Evolutionary conservation across 2,329 filamentous ascomycete genomes (phyloP), one percentile per base, ranked within the genome.

Genomic region (Aquanectria penicillioides): DNA sequence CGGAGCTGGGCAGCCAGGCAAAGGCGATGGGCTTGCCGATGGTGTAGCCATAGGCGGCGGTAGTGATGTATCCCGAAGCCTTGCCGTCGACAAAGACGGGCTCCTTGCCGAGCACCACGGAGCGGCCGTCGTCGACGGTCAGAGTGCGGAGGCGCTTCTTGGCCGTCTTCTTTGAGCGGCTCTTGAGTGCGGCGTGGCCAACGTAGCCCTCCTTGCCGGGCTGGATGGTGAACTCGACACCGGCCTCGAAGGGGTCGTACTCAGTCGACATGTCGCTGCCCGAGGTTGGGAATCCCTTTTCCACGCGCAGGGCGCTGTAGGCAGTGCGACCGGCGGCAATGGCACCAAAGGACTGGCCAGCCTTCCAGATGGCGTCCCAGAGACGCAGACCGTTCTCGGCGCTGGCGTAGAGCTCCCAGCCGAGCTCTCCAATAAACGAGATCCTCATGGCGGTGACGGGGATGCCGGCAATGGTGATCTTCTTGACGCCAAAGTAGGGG

Each of bases 381-480:
- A 89, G 74, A 2, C 79, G 75, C 11, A 80, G 79, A 1, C 86
- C 86, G 34, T 83, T 80, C 22, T 89, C 86, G 1, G 86, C 83
- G 28, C 78, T 86, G 1, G 86, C 80, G 58, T 87, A 84, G 17
- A 89, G 80, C 67, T 89, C 86, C 85, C 85, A 89, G 2, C 87
- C 86, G 0, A 78, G 73, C 63, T 89, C 86, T 6, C 87, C 86
- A 4, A 89, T 83, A 47, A 84, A 86, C 0, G 86, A 89, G 31
- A 86, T 77, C 3, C 84, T 78, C 65, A 87, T 80, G 0, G 78
- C 79, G 0, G 77, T 82, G 3, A 87, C 84, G 0, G 87, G 86
- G 12, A 89, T 79, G 0, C 85, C 83, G 7, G 75, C 77, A 44
- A 89, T 78, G 54, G 71, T 77, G 0, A 78, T 77, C 15, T 73